phyloP scores from a whole-genome alignment of 1,139 yeast species.

The Taphrina wiesneri region DNA sequence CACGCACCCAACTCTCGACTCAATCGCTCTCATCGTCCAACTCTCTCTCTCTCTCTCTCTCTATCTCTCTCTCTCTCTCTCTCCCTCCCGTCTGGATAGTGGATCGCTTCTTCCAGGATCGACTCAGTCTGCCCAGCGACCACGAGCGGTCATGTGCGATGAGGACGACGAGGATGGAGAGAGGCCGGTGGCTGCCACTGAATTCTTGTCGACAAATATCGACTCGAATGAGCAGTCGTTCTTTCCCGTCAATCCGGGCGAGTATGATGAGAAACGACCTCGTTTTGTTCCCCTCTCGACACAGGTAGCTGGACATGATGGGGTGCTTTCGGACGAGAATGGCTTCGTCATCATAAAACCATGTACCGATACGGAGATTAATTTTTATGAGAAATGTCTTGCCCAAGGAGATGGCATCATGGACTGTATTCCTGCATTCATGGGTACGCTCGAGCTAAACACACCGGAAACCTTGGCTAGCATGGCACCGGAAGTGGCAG shows the following conservation, averaged over 20 bases:
- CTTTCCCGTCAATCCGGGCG: conserved; percentile 27
- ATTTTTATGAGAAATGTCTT: conserved; percentile 57
- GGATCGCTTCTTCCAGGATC: too few species aligned
- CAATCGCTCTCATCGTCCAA: neutral
- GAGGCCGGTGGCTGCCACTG: neutral
- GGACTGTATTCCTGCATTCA: conserved; percentile 35
- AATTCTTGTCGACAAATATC: neutral
- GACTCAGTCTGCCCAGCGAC: too few species aligned
- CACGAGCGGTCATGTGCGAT: neutral
- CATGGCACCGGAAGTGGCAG: conserved; percentile 29
- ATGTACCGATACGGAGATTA: conserved; percentile 62
- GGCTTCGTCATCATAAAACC: conserved; percentile 75
- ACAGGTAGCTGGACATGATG: conserved; percentile 89
- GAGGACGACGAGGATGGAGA: conserved; percentile 9
- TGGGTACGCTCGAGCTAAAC: conserved; percentile 33
- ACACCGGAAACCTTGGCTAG: conserved; percentile 29
- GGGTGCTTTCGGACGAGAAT: conserved; percentile 60
- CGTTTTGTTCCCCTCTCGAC: conserved; percentile 20
- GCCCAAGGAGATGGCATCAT: conserved; percentile 31
- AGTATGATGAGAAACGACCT: conserved; percentile 12
- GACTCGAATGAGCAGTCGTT: conserved; percentile 18
- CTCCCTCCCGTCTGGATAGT: too few species aligned
- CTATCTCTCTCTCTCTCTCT: neutral
- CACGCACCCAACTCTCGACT: neutral
- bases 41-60: neutral